A percentile compares a stretch with the other conserved stretches of the same genome.
Evolutionary conservation across 2,329 filamentous ascomycete genomes (phyloP).

Genomic region (Coniella vitis): DNA sequence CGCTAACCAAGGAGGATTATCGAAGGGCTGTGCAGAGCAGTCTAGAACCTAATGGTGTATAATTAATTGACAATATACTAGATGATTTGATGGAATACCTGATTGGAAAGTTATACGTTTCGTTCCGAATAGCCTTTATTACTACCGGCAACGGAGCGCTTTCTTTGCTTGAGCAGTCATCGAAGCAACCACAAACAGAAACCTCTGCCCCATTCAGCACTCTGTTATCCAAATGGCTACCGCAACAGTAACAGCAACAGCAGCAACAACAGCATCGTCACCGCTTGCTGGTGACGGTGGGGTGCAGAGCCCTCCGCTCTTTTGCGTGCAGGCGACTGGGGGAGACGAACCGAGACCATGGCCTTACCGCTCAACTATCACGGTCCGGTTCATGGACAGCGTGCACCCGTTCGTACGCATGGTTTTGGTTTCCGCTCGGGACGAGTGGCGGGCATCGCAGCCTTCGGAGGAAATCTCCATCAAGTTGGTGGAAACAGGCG

Average conservation of each 20-base stretch:
- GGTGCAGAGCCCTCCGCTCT: not conserved
- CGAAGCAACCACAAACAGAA: not conserved
- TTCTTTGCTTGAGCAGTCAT: not conserved
- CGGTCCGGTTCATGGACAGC: not conserved
- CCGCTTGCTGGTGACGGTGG: no score
- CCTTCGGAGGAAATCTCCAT: not conserved
- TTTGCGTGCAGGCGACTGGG: not conserved
- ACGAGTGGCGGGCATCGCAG: not conserved
- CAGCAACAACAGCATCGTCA: not conserved
- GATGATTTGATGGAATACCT: no score
- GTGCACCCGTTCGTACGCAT: not conserved
- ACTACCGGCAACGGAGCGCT: not conserved
- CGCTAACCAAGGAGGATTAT: not conserved
- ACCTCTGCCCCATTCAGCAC: not conserved
- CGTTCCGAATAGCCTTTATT: not conserved
- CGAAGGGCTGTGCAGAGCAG: not conserved
- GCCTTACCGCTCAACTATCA: not conserved
- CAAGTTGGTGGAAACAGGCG: not conserved
- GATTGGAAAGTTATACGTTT: no score
- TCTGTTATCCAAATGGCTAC: no score
- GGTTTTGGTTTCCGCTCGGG: not conserved
- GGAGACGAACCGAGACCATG: not conserved
- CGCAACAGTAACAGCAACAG: no score
- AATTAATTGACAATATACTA: no score
- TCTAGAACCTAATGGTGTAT: not conserved